These are phyloP conservation scores for Sequoiadendron giganteum DNA, from an alignment of 75 land plant genomes.

Conservation along the genomic window DNA sequence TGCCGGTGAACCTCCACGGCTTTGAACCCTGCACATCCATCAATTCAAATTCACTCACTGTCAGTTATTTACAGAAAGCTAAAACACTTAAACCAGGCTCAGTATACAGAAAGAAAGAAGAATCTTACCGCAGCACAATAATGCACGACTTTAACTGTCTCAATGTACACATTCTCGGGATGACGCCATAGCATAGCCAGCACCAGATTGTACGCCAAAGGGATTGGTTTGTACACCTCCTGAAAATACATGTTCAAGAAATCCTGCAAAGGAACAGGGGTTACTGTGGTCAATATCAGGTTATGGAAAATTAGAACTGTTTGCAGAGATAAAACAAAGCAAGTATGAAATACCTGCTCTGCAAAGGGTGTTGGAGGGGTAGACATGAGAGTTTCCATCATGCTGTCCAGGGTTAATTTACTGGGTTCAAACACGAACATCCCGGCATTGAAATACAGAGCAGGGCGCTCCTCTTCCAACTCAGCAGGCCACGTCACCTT, in stretches of 20 bases:
- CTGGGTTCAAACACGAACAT: too few relatives aligned
- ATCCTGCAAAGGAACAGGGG: conserved; percentile 65
- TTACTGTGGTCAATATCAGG: not conserved
- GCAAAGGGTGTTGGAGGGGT: too few relatives aligned
- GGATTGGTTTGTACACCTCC: conserved; percentile 27
- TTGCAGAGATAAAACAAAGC: conserved; percentile 33
- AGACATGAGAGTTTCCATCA: too few relatives aligned
- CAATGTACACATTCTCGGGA: conserved; percentile 30
- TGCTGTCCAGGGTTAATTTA: too few relatives aligned
- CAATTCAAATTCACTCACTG: not conserved
- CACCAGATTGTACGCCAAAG: conserved; percentile 36
- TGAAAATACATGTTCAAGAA: conserved; percentile 41
- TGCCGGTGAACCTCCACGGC: conserved; percentile 60
- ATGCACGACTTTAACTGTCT: conserved; percentile 45
- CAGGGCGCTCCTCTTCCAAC: too few relatives aligned
- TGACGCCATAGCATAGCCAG: conserved; percentile 42
- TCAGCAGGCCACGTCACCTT: too few relatives aligned
- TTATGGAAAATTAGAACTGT: not conserved
- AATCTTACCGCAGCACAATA: conserved; percentile 44
- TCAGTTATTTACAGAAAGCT: not conserved
- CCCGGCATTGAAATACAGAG: too few relatives aligned
- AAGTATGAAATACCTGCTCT: conserved; percentile 10
- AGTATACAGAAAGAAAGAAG: not conserved
- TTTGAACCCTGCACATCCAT: conserved; percentile 41
- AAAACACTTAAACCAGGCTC: too few relatives aligned